A percentile compares a stretch with the other conserved stretches of the same genome.
phyloP scores from a whole-genome alignment of 2,329 filamentous ascomycete species.

The Hypoxylon sp. region DNA sequence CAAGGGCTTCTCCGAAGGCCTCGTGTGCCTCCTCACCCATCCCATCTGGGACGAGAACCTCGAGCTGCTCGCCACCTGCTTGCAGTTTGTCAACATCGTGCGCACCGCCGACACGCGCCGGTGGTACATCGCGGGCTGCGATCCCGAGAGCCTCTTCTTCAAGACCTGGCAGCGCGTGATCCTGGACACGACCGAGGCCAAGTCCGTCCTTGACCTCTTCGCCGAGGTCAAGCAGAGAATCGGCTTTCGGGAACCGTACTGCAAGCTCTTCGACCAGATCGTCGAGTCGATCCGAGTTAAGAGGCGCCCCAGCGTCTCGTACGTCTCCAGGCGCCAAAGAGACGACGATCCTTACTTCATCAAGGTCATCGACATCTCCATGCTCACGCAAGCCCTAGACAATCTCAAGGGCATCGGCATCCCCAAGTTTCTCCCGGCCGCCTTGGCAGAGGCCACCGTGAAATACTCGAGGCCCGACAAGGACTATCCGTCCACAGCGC shows the following conservation, averaged over 20 bases:
- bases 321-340: not conserved
- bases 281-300: not conserved
- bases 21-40: not conserved
- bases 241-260: not conserved
- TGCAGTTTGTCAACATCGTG: not conserved
- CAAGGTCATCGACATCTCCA: not conserved
- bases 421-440: not conserved
- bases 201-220: not conserved
- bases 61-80: not conserved
- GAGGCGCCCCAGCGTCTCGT: no score
- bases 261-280: not conserved
- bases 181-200: not conserved
- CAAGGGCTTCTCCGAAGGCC: not conserved
- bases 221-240: not conserved
- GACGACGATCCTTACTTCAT: slow-evolving; percentile 1
- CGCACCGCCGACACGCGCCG: not conserved
- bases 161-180: not conserved
- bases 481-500: not conserved
- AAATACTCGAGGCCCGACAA: not conserved
- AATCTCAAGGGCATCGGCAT: not conserved
- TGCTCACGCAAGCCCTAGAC: not conserved
- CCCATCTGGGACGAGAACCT: not conserved
- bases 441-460: not conserved
- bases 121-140: not conserved
- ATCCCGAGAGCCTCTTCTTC: not conserved